A percentile compares a stretch with the other conserved stretches of the same genome.
These are phyloP conservation scores for Ceratobasidium sp. DNA, from an alignment of 1,284 basidiomycete species.

Conservation along the genomic window DNA sequence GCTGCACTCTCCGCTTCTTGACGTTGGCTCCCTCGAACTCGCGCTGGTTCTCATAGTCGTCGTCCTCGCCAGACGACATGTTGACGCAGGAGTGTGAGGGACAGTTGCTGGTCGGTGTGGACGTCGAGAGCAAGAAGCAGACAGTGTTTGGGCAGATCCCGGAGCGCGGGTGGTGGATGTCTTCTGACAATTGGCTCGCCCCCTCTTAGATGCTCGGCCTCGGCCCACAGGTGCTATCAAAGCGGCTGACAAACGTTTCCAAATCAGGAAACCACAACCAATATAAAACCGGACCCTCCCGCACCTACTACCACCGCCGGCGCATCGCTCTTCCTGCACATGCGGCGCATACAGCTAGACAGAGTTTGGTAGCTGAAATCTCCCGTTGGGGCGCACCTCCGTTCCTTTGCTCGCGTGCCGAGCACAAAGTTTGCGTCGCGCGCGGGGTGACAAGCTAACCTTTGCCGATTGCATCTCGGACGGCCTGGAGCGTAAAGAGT, in stretches of 20 bases:
- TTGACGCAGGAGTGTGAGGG: neutral
- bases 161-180: conserved; percentile 5
- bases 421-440: neutral
- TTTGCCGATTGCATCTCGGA: neutral
- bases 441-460: neutral
- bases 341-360: conserved; percentile 9
- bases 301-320: neutral
- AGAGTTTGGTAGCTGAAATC: neutral
- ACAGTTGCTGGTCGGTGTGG: neutral
- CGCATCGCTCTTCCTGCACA: neutral
- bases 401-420: neutral
- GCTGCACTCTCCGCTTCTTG: conserved; percentile 36
- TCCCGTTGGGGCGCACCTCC: neutral
- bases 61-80: conserved; percentile 61
- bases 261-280: conserved; percentile 1
- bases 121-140: neutral
- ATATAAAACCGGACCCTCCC: conserved; percentile 1
- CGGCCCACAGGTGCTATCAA: conserved; percentile 2
- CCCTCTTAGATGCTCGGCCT: conserved; percentile 21
- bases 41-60: conserved; percentile 53
- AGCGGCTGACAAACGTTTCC: conserved; percentile 8
- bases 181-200: neutral
- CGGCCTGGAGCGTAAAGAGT: neutral
- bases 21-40: conserved; percentile 42
- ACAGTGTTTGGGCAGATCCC: neutral